phyloP scores from a whole-genome alignment of 1,284 basidiomycete genomes.

The Xerocomus minutiporus region DNA sequence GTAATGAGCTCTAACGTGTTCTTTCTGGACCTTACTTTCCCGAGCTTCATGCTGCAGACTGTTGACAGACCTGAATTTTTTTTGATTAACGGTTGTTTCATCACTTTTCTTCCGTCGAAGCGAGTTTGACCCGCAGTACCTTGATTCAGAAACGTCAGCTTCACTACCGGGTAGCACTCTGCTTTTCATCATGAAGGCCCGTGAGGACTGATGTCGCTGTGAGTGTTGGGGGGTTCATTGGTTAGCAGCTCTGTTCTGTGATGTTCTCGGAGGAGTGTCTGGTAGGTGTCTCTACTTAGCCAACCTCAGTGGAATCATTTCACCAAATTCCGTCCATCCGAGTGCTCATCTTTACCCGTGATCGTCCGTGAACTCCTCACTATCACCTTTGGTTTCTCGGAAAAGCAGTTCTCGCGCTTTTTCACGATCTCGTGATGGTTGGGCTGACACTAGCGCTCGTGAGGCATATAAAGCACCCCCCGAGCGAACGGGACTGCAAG shows the following conservation, averaged over 20 bases:
- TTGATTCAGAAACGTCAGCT: neutral
- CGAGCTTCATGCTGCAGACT: neutral
- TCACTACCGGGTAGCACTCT: neutral
- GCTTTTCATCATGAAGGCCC: neutral
- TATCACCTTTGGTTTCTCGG: neutral
- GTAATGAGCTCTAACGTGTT: neutral
- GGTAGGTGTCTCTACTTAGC: neutral
- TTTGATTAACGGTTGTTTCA: neutral
- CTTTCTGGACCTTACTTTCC: neutral
- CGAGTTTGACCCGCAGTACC: neutral
- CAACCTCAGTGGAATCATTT: neutral
- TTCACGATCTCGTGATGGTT: neutral
- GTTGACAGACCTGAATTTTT: neutral
- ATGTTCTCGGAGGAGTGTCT: neutral
- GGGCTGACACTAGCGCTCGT: neutral
- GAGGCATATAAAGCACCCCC: constrained; percentile 1
- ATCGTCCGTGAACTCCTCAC: neutral
- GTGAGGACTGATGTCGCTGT: neutral
- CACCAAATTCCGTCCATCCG: neutral
- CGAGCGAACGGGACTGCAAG: neutral
- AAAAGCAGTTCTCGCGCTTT: neutral
- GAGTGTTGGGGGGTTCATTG: neutral
- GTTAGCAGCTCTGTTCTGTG: neutral
- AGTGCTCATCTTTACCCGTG: neutral
- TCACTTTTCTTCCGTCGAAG: neutral